These are phyloP conservation scores for Lumnitzera littorea DNA, from an alignment of 345 rosid species.

Conservation along the genomic window DNA sequence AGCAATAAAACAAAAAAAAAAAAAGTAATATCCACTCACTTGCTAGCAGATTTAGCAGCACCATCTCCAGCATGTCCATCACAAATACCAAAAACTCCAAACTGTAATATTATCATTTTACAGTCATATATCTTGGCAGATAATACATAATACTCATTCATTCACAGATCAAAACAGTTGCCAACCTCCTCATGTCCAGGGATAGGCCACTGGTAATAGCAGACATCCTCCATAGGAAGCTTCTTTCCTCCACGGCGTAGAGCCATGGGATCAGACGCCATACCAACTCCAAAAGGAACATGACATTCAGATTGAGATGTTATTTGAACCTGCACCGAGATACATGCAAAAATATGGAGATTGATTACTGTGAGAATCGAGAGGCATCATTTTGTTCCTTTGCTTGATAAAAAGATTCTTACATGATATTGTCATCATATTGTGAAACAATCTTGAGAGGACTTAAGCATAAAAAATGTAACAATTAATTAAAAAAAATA, in stretches of 20 bases:
- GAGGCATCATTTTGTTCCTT: background rate
- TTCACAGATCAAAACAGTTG: conserved; percentile 12
- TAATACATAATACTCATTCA: conserved; percentile 1
- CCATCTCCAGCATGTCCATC: conserved; percentile 95
- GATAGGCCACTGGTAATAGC: conserved; percentile 89
- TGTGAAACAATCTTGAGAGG: too few relatives aligned
- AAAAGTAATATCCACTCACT: conserved; percentile 49
- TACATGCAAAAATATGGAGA: background rate
- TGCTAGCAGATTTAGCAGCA: conserved; percentile 89
- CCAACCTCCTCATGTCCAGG: conserved; percentile 72
- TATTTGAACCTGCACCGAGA: conserved; percentile 53
- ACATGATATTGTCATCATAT: too few relatives aligned
- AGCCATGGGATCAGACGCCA: conserved; percentile 97
- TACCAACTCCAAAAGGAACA: conserved; percentile 68
- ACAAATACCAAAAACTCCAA: conserved; percentile 90
- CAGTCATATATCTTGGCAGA: background rate
- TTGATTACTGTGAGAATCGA: too few relatives aligned
- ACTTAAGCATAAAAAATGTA: too few relatives aligned
- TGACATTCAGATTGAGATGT: conserved; percentile 41
- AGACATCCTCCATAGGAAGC: conserved; percentile 95
- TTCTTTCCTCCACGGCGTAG: conserved; percentile 87
- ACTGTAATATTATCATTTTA: conserved; percentile 39
- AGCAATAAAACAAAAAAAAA: conserved; percentile 11
- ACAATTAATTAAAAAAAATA: too few relatives aligned
- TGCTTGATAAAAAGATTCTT: too few relatives aligned